Evolutionary conservation across 805 yeast genomes (phyloP).

Genomic region (Millerozyma acaciae): DNA sequence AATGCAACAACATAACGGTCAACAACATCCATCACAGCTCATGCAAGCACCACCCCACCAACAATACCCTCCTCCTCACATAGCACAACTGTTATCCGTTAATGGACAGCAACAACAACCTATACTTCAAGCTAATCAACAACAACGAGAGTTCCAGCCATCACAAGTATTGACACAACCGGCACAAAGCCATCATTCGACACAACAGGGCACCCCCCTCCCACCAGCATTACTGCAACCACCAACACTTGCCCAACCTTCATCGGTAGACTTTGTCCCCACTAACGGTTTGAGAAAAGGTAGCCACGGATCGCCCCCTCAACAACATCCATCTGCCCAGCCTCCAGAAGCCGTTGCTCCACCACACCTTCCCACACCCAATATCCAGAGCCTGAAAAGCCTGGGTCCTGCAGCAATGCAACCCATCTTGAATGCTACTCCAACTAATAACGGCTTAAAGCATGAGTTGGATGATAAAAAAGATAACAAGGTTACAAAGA

Average conservation of each 20-base stretch:
- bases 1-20: constrained; percentile 20
- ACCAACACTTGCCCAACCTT: no score
- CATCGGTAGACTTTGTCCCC: neutral
- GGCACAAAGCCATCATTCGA: constrained; percentile 12
- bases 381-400: neutral
- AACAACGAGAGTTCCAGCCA: constrained; percentile 6
- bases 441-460: constrained; percentile 17
- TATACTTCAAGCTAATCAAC: constrained; percentile 10
- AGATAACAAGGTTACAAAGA: constrained; percentile 27
- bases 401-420: constrained; percentile 3
- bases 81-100: constrained; percentile 3
- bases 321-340: constrained; percentile 2
- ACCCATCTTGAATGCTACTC: constrained; percentile 5
- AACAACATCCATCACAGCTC: constrained; percentile 11
- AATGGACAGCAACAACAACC: constrained; percentile 15
- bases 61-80: constrained; percentile 10
- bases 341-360: constrained; percentile 5
- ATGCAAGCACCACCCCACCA: constrained; percentile 12
- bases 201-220: constrained; percentile 8
- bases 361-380: constrained; percentile 5
- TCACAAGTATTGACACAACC: constrained; percentile 9
- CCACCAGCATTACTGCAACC: constrained; percentile 6
- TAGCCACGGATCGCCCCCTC: neutral
- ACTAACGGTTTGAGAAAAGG: neutral
- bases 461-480: constrained; percentile 38